Conservation (phyloP, 306 rosid genomes). For the Vigna nakashimae region DNA sequence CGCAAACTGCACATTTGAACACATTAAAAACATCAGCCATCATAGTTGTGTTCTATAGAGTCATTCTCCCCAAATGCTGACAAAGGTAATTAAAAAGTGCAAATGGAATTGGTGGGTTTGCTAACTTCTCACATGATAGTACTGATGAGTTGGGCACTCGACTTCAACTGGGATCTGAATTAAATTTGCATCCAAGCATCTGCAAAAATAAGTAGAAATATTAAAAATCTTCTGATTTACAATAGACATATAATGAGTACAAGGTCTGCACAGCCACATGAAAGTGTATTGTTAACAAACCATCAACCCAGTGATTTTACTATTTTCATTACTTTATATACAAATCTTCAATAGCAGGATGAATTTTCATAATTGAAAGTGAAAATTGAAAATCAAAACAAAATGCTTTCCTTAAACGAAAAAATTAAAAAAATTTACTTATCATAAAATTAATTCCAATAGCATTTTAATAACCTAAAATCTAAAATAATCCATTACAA, state of each 20-base stretch:
- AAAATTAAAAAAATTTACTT: neutral
- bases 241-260: conserved; percentile 22
- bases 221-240: conserved; percentile 17
- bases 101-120: conserved; percentile 28
- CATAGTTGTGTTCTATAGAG: conserved; percentile 19
- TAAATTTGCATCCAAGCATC: conserved; percentile 95
- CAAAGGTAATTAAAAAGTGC: conserved; percentile 32
- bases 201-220: conserved; percentile 47
- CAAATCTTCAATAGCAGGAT: neutral
- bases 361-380: neutral
- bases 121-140: conserved; percentile 75
- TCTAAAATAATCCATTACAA: neutral
- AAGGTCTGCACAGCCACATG: conserved; percentile 17
- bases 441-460: neutral
- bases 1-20: conserved; percentile 72
- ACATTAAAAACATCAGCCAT: conserved; percentile 37
- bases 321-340: neutral
- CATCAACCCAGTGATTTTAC: neutral
- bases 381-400: neutral
- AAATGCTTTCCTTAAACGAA: neutral
- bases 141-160: conserved; percentile 75
- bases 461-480: neutral
- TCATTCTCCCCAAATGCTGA: conserved; percentile 21
- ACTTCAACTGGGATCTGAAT: conserved; percentile 84
- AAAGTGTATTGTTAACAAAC: conserved; percentile 31